phyloP scores from a whole-genome alignment of 495 filamentous ascomycete genomes.

The Neurospora pannonica region DNA sequence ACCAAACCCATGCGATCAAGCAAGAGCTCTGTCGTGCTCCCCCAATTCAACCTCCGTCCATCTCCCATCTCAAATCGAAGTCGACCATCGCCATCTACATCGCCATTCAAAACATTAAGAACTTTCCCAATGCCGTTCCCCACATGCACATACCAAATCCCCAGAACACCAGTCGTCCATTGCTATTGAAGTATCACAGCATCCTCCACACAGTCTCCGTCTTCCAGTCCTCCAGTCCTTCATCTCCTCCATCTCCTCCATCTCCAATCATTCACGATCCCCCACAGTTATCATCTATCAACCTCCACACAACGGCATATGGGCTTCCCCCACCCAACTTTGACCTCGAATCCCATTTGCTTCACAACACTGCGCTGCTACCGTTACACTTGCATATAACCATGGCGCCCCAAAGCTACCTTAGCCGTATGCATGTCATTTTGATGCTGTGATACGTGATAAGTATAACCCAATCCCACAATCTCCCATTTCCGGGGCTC shows the following conservation, averaged over 20 bases:
- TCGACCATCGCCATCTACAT: not conserved
- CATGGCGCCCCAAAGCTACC: not conserved
- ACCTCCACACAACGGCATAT: not conserved
- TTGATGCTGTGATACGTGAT: not conserved
- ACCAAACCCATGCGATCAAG: not conserved
- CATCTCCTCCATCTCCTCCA: not conserved
- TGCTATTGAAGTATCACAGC: not conserved
- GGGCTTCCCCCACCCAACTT: not conserved
- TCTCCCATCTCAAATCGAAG: too few species aligned
- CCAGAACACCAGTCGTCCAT: not conserved
- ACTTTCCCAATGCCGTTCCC: not conserved
- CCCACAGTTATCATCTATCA: not conserved
- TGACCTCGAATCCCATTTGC: not conserved
- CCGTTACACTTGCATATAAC: not conserved
- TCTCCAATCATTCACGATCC: not conserved
- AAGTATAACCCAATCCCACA: not conserved
- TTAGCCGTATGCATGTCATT: not conserved
- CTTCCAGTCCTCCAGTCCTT: not conserved
- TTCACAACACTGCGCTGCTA: not conserved
- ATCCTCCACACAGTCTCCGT: not conserved
- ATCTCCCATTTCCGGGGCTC: not conserved
- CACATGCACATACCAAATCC: not conserved
- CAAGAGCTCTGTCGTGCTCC: not conserved
- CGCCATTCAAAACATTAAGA: not conserved
- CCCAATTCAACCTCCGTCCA: not conserved